Evolutionary conservation across 1,139 yeast genomes (phyloP).

Genomic region (Blastobotrys malaysiensis): DNA sequence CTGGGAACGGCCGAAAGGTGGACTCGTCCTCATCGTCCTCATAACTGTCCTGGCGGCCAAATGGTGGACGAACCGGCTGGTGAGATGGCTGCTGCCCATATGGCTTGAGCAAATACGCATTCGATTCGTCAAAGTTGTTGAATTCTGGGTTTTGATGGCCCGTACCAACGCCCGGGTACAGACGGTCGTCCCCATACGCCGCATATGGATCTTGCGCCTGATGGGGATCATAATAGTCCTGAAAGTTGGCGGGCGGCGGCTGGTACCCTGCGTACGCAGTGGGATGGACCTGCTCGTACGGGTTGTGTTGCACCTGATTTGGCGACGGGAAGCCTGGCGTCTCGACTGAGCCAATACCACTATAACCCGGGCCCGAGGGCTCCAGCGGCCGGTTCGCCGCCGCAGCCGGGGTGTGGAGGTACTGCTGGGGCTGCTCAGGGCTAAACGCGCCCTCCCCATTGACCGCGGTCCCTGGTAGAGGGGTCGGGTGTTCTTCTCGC

Average conservation of each 20-base stretch:
- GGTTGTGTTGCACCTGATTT: background rate
- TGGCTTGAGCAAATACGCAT: constrained; percentile 9
- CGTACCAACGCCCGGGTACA: background rate
- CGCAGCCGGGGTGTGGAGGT: background rate
- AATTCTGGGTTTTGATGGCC: constrained; percentile 1
- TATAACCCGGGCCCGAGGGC: background rate
- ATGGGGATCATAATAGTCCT: background rate
- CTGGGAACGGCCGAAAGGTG: constrained; percentile 33
- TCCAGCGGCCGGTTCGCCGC: background rate
- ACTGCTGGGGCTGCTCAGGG: background rate
- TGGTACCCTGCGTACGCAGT: background rate
- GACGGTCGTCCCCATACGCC: background rate
- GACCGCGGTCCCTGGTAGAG: background rate
- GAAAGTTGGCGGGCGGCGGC: background rate
- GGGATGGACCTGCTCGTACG: background rate
- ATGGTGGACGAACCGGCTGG: background rate
- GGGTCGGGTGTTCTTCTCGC: background rate
- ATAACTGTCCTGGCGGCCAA: constrained; percentile 16
- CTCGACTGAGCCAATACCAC: background rate
- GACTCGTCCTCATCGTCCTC: constrained; percentile 25
- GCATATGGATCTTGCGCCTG: background rate
- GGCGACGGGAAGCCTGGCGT: background rate
- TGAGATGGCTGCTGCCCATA: constrained; percentile 4
- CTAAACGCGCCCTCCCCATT: background rate
- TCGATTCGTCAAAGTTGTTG: constrained; percentile 8